phyloP scores from a whole-genome alignment of 768 basidiomycete genomes.

The Tricholomella constricta region DNA sequence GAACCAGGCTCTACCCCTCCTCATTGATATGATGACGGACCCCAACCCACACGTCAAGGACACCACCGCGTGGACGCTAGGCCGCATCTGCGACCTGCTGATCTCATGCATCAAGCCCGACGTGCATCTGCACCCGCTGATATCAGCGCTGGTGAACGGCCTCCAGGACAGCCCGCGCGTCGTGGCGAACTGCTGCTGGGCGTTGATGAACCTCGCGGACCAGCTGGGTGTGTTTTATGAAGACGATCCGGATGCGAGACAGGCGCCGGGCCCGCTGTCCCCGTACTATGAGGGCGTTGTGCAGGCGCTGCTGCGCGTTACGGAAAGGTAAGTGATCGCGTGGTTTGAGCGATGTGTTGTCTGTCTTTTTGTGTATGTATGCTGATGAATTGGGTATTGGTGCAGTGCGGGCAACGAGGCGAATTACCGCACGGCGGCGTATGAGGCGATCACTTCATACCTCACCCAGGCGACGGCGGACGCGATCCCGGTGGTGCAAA shows the following conservation, averaged over 20 bases:
- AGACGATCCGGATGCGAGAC: constrained; percentile 55
- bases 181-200: constrained; percentile 94
- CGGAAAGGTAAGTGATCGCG: constrained; percentile 86
- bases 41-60: constrained; percentile 86
- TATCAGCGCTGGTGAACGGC: constrained; percentile 81
- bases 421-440: constrained; percentile 93
- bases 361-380: neutral
- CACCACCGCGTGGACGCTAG: constrained; percentile 97
- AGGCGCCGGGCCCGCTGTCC: constrained; percentile 64
- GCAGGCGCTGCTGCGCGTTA: constrained; percentile 78
- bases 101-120: constrained; percentile 87
- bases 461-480: constrained; percentile 80
- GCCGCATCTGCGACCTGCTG: constrained; percentile 90
- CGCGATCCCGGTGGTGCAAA: constrained; percentile 78
- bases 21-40: constrained; percentile 96
- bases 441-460: constrained; percentile 92
- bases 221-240: constrained; percentile 75
- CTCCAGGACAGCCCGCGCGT: constrained; percentile 83
- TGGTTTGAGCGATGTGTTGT: too few species aligned
- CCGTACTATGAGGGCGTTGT: constrained; percentile 90
- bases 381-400: constrained; percentile 14
- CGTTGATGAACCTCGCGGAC: constrained; percentile 92
- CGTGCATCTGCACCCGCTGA: constrained; percentile 79
- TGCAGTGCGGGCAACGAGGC: constrained; percentile 79
- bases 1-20: constrained; percentile 88